Percentiles rank a stretch among this genome's conserved stretches.
Evolutionary conservation across 2,329 filamentous ascomycete species (phyloP).

Genomic region (Aspergillus ustus): DNA sequence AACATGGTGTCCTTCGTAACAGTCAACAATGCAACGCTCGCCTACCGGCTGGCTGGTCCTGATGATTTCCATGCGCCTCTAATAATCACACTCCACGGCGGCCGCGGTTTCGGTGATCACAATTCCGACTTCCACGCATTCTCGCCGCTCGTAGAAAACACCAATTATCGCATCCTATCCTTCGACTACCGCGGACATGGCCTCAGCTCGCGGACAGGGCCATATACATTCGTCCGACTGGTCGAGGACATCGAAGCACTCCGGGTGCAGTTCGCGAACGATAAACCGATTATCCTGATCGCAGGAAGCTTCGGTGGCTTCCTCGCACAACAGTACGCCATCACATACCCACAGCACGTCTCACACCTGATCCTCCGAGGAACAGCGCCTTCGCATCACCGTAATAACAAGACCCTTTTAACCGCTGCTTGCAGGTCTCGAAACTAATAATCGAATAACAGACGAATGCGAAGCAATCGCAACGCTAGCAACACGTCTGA

Average conservation of each 20-base stretch:
- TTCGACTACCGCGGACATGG: background rate
- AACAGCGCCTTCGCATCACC: background rate
- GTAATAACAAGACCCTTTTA: too few relatives aligned
- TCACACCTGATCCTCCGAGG: constrained; percentile 1
- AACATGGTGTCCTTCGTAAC: background rate
- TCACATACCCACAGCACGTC: background rate
- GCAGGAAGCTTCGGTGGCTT: background rate
- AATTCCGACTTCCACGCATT: background rate
- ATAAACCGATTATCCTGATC: background rate
- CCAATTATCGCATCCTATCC: background rate
- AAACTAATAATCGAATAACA: too few relatives aligned
- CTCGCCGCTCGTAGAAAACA: background rate
- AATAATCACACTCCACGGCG: constrained; percentile 2
- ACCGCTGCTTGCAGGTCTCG: too few relatives aligned
- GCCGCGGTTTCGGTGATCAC: constrained; percentile 1
- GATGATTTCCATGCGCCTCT: background rate
- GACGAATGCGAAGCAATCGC: background rate
- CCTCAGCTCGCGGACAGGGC: background rate
- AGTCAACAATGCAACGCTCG: background rate
- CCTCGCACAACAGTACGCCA: background rate
- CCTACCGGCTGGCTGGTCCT: background rate
- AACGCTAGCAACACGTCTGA: background rate
- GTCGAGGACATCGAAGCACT: background rate
- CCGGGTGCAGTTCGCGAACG: background rate
- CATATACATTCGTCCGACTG: background rate